These are phyloP conservation scores for Hortaea sp. DNA, from an alignment of 2,329 filamentous ascomycete genomes.

Conservation along the genomic window DNA sequence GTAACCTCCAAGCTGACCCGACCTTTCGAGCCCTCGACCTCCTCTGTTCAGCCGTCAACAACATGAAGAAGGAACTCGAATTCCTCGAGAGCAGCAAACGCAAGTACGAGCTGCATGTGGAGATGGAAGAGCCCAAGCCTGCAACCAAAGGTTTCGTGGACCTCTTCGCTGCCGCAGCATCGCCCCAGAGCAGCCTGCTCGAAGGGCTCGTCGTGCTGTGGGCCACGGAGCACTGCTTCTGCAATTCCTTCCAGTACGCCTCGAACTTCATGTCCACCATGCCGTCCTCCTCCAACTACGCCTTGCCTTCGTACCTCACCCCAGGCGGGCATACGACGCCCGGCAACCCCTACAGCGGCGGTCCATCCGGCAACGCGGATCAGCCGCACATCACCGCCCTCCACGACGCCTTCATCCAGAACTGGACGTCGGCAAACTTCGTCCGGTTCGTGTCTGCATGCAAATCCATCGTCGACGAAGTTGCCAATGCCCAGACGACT, in stretches of 20 bases:
- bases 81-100: slow-evolving; percentile 57
- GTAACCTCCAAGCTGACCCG: slow-evolving; percentile 34
- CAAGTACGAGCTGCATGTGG: slow-evolving; percentile 48
- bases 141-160: slow-evolving; percentile 48
- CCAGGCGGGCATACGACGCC: slow-evolving; percentile 1
- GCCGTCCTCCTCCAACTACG: slow-evolving; percentile 16
- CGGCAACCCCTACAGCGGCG: slow-evolving; percentile 3
- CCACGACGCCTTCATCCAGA: slow-evolving; percentile 41
- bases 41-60: slow-evolving; percentile 54
- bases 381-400: slow-evolving; percentile 39
- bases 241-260: slow-evolving; percentile 39
- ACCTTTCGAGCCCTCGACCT: slow-evolving; percentile 52
- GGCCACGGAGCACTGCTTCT: slow-evolving; percentile 57
- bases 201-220: slow-evolving; percentile 66
- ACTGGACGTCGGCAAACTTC: slow-evolving; percentile 42
- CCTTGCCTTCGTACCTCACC: slow-evolving; percentile 23
- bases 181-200: slow-evolving; percentile 43
- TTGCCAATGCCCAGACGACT: slow-evolving; percentile 37
- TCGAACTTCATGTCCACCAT: slow-evolving; percentile 29
- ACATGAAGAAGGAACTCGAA: slow-evolving; percentile 55
- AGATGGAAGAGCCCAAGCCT: slow-evolving; percentile 32
- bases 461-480: slow-evolving; percentile 38
- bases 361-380: slow-evolving; percentile 19
- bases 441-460: slow-evolving; percentile 41
- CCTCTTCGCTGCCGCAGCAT: slow-evolving; percentile 48